phyloP scores from a whole-genome alignment of 2,329 filamentous ascomycete genomes.

The Tolypocladium endophyticum region DNA sequence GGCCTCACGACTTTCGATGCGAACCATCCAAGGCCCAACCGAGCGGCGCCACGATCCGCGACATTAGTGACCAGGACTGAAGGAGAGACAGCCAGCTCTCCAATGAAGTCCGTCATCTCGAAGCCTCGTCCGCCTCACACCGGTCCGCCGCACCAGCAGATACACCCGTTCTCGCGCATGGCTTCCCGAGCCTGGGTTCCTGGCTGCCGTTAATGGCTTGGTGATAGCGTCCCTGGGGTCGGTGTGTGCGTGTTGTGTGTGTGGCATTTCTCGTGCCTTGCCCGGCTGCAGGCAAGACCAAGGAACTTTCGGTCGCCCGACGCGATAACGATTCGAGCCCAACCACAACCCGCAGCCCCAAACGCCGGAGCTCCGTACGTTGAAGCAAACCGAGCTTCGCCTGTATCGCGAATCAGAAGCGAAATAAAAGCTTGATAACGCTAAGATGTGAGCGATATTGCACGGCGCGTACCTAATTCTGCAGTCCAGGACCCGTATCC shows the following conservation, averaged over 20 bases:
- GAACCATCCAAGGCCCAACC: conserved; percentile 1
- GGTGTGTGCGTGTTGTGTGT: background rate
- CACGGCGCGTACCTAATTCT: background rate
- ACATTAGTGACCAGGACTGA: background rate
- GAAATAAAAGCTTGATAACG: background rate
- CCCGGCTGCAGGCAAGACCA: background rate
- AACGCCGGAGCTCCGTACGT: background rate
- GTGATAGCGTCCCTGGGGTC: background rate
- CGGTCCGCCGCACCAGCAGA: background rate
- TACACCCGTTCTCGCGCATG: background rate
- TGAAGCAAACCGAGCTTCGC: background rate
- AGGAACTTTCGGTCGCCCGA: background rate
- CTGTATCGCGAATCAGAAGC: background rate
- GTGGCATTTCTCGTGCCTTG: background rate
- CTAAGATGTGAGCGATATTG: background rate
- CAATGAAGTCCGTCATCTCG: background rate
- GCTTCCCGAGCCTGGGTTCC: background rate
- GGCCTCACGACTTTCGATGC: background rate
- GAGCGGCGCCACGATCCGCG: conserved; percentile 1
- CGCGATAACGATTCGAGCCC: background rate
- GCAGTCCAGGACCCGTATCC: background rate
- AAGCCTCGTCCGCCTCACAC: background rate
- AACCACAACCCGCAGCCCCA: background rate
- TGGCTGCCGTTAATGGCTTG: background rate
- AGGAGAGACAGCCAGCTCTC: background rate